Evolutionary conservation across 139 green algal species (phyloP).

Genomic region (Chlorella vulgaris): DNA sequence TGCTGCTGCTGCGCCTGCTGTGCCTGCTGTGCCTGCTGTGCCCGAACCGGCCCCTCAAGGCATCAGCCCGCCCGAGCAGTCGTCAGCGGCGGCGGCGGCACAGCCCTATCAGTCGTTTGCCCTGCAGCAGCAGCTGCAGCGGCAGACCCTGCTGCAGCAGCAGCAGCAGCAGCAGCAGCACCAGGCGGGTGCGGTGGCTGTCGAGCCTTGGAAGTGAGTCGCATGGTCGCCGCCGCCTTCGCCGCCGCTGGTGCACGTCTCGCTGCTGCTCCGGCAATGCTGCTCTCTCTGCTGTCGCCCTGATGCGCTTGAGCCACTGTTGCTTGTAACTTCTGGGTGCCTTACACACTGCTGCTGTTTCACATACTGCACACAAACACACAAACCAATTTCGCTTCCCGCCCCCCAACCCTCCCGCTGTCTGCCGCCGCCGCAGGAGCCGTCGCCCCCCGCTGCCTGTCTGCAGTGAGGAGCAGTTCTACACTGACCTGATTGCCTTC

Average conservation of each 20-base stretch:
- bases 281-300: no score
- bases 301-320: no score
- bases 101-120: not conserved
- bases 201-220: constrained; percentile 23
- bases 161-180: not conserved
- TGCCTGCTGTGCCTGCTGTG: not conserved
- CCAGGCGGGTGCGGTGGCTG: not conserved
- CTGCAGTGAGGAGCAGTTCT: constrained; percentile 65
- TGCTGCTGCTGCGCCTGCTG: not conserved
- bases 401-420: not conserved
- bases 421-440: constrained; percentile 44
- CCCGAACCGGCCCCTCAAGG: no score
- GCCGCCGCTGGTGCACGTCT: no score
- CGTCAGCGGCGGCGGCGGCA: no score
- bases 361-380: no score
- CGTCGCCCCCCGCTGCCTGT: constrained; percentile 51
- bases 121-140: constrained; percentile 8
- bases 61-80: no score
- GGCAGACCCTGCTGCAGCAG: constrained; percentile 9
- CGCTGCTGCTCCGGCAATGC: no score
- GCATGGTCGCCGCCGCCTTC: no score
- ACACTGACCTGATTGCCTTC: constrained; percentile 65
- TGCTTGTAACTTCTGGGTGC: no score
- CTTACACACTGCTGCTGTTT: no score
- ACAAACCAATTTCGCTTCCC: not conserved